phyloP scores from a whole-genome alignment of 2,329 filamentous ascomycete genomes.

The Aspergillus transmontanensis region DNA sequence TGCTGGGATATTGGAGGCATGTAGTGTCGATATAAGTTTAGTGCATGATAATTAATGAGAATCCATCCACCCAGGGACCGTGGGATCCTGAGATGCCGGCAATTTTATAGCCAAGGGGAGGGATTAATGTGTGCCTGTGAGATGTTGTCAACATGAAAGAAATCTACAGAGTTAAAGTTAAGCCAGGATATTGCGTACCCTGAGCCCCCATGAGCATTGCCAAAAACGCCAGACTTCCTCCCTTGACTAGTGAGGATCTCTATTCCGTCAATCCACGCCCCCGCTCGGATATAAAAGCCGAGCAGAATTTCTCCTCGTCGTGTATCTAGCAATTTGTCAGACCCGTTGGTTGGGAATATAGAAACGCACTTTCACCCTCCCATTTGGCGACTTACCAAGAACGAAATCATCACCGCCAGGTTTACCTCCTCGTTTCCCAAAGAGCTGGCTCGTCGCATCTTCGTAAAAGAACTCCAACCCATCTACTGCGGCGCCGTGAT shows the following conservation, averaged over 20 bases:
- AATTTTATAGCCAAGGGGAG: slow-evolving; percentile 84
- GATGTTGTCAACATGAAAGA: slow-evolving; percentile 11
- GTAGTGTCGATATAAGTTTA: slow-evolving; percentile 42
- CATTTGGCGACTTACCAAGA: slow-evolving; percentile 61
- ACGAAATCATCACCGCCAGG: slow-evolving; percentile 72
- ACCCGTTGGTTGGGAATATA: neutral
- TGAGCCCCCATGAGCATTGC: slow-evolving; percentile 76
- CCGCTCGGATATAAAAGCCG: slow-evolving; percentile 81
- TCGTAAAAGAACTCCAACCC: slow-evolving; percentile 94
- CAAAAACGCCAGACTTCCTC: slow-evolving; percentile 82
- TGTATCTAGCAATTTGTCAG: slow-evolving; percentile 61
- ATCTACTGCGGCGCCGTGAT: slow-evolving; percentile 75
- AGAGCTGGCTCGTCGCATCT: slow-evolving; percentile 78
- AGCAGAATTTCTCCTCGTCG: slow-evolving; percentile 82
- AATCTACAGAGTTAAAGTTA: too few relatives aligned
- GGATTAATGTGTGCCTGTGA: slow-evolving; percentile 78
- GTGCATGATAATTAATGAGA: slow-evolving; percentile 76
- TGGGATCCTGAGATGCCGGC: slow-evolving; percentile 84
- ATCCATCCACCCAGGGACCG: slow-evolving; percentile 79
- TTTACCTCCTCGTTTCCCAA: slow-evolving; percentile 78
- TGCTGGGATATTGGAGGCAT: neutral
- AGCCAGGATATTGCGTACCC: slow-evolving; percentile 62
- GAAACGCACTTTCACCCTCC: neutral
- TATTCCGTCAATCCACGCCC: slow-evolving; percentile 80
- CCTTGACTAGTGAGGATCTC: slow-evolving; percentile 88